A percentile compares a stretch with the other conserved stretches of the same genome.
These are phyloP conservation scores for Exophiala spinifera DNA, from an alignment of 2,329 filamentous ascomycete species.

Conservation along the genomic window DNA sequence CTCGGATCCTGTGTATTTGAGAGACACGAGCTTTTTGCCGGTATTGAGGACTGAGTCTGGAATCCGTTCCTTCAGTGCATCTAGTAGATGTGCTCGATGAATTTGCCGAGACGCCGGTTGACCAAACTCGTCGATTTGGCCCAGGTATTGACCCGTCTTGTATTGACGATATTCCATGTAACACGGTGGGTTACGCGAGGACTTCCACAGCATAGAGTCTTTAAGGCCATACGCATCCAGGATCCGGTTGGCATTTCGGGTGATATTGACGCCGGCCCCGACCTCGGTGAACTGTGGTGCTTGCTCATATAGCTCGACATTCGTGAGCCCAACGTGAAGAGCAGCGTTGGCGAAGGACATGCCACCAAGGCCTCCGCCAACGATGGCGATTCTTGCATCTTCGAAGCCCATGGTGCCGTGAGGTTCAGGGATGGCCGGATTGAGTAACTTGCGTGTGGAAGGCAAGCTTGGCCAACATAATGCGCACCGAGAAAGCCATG, in stretches of 20 bases:
- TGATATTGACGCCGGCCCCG: constrained; percentile 40
- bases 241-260: constrained; percentile 37
- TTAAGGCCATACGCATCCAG: constrained; percentile 34
- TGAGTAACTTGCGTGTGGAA: background rate
- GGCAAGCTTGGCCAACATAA: background rate
- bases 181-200: constrained; percentile 33
- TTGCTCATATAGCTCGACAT: constrained; percentile 39
- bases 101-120: constrained; percentile 31
- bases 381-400: constrained; percentile 34
- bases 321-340: constrained; percentile 34
- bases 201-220: constrained; percentile 36
- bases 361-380: constrained; percentile 39
- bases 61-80: constrained; percentile 33
- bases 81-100: constrained; percentile 36
- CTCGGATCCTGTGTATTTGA: constrained; percentile 2
- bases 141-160: constrained; percentile 31
- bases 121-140: constrained; percentile 33
- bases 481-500: no score
- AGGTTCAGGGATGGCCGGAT: background rate
- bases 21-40: constrained; percentile 3
- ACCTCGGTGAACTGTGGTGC: constrained; percentile 38
- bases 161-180: constrained; percentile 36
- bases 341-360: constrained; percentile 39
- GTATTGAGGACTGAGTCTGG: background rate
- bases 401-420: constrained; percentile 30